Evolutionary conservation across 805 yeast genomes (phyloP).

Genomic region (Ogataea glucozyma): DNA sequence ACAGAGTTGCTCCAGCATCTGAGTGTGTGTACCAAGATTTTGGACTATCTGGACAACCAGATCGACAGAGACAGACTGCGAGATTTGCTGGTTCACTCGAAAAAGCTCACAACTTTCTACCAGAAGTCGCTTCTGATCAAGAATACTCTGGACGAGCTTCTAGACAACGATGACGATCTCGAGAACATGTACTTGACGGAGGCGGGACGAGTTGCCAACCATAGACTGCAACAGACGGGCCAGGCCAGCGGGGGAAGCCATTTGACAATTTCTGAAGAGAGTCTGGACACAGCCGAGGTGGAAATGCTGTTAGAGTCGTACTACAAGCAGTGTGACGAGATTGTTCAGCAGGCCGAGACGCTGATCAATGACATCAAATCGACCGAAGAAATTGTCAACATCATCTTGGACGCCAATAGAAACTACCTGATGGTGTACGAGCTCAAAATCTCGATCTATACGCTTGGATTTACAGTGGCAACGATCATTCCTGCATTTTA

Average conservation of each 20-base stretch:
- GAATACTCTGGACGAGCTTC: conserved; percentile 76
- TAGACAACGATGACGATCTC: conserved; percentile 85
- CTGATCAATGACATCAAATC: conserved; percentile 80
- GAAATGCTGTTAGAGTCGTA: conserved; percentile 89
- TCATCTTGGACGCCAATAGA: conserved; percentile 87
- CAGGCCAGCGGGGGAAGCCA: background rate
- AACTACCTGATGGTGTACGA: conserved; percentile 87
- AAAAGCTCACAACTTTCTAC: conserved; percentile 67
- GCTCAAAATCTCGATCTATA: conserved; percentile 76
- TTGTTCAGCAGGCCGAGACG: conserved; percentile 87
- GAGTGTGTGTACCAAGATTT: conserved; percentile 57
- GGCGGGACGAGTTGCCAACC: background rate
- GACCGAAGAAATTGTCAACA: conserved; percentile 90
- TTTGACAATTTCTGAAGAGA: conserved; percentile 13
- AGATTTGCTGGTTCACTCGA: conserved; percentile 72
- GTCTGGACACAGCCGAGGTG: conserved; percentile 56
- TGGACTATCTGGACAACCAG: conserved; percentile 73
- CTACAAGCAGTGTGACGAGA: conserved; percentile 89
- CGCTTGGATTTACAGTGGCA: conserved; percentile 83
- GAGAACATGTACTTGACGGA: conserved; percentile 71
- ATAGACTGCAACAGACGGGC: conserved; percentile 4
- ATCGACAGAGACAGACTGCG: conserved; percentile 75
- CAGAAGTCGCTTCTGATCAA: conserved; percentile 76
- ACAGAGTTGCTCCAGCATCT: conserved; percentile 67
- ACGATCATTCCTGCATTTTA: conserved; percentile 84